Base-by-base conservation (phyloP, 2,329 filamentous ascomycete species). In the Cercospora sojina region DNA sequence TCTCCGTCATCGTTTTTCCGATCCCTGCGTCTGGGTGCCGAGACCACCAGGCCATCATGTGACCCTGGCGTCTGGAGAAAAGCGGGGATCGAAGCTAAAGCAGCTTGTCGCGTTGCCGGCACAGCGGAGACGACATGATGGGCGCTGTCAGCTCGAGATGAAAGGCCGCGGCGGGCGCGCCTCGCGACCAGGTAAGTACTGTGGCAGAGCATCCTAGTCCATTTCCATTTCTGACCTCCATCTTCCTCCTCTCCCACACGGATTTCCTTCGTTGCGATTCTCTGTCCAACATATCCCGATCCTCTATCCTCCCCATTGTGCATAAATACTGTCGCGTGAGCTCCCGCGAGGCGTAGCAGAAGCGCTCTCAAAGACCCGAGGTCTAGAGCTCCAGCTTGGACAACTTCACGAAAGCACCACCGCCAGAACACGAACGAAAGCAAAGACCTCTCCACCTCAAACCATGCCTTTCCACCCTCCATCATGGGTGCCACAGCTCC, bases 401-500 rank as follows among this genome's bases (percentile, higher is more conserved):
- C 18, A 23, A 1, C 9, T 2, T 25, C 43, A 49, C 43, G 43
- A 49, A 49, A 13, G 3, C 35, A 49, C 20, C 43, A 49, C 43
- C 10, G 23, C 41, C 10, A 2, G 12, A 13, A 13, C 43, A 49
- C 20, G 43, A 49, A 49, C 18, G 18, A 23, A n/a, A 38, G 35
- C 35, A 38, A 38, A 49, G n/a, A 49, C 9, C 41, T n/a, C 18
- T 12, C 12, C 47, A 38, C 32, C 27, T 47, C 18, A 31, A 49
- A 72, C 31, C 43, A 84, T 84, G 82, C 77, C 79, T 9, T 91
- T 91, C 77, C 77, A 81, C 60, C 81, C 89, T 64, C 87, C 88
- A 8, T 77, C 84, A 72, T 90, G 86, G 84, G 83, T 86, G 25
- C 87, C 87, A 5, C 77, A 83, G 72, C 82, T 90, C 27, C 84